Base-by-base conservation (phyloP, 2,329 filamentous ascomycete species). In the Colletotrichum paranaense region DNA sequence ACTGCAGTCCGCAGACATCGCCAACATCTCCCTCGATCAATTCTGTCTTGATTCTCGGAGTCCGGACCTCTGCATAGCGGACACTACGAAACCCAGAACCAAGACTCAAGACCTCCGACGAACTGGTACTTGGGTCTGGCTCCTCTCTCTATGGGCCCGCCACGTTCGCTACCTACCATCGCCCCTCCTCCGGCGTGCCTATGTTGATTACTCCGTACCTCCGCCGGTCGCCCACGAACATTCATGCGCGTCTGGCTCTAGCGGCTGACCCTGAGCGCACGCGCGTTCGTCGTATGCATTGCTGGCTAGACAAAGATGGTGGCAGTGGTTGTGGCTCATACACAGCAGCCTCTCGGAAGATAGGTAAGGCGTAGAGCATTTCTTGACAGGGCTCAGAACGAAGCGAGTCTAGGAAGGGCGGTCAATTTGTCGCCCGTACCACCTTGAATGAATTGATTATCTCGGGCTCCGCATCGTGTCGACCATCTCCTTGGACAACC, bases 401-500 rank as follows among this genome's bases (percentile, higher is more conserved):
- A n/a, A 42, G n/a, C 19, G 30, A 49, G 35, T 72, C 68, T 64
- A 58, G 28, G 49, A 56, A 68, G 67, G 68, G 68, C 26, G 58
- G 57, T 57, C 64, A 62, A 68, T 68, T 62, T 60, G 68, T 68
- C 22, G 68, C 38, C 53, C 28, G 55, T 68, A 62, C 58, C 49
- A 68, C 68, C 62, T 59, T 66, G 55, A 22, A 53, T 62, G 32
- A 30, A 55, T 26, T 65, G 38, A 70, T 8, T 60, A 55, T 49
- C 57, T 49, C 22, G 22, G 63, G 56, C 69, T 42, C 69, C 69
- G 52, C 69, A 32, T 22, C 46, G 59, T 30, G 30, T 46, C 53
- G n/a, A 64, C 30, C 12, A 24, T 62, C 59, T 30, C 62, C 63
- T 60, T 32, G 68, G 53, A 59, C 55, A 64, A 52, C 30, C 70